These are phyloP conservation scores for Ceratobasidium sp. DNA, from an alignment of 1,284 basidiomycete genomes.

Conservation along the genomic window DNA sequence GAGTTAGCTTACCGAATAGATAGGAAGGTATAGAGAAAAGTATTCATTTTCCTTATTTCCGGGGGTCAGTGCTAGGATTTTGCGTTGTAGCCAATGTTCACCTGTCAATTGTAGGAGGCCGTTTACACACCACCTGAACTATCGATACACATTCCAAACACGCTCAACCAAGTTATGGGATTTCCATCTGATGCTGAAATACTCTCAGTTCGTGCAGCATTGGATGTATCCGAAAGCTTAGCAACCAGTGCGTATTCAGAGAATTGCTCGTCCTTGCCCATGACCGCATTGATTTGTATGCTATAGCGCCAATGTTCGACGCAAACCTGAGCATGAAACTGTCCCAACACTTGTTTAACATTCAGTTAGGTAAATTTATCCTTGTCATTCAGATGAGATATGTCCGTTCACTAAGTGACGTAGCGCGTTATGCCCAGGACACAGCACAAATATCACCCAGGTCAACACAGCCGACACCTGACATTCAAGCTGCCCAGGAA, in stretches of 20 bases:
- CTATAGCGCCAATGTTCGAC: conserved; percentile 25
- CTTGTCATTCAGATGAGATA: no score
- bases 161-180: background rate
- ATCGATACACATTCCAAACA: conserved; percentile 10
- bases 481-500: background rate
- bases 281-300: background rate
- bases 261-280: background rate
- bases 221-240: conserved; percentile 8
- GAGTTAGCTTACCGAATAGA: background rate
- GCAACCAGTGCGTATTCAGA: background rate
- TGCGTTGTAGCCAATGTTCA: no score
- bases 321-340: conserved; percentile 22
- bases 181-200: conserved; percentile 18
- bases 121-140: conserved; percentile 15
- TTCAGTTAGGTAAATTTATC: conserved; percentile 36
- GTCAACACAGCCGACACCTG: background rate
- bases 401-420: no score
- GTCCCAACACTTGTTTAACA: conserved; percentile 36
- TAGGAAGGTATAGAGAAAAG: conserved; percentile 7
- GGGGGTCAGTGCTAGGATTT: background rate
- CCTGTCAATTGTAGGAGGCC: background rate
- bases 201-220: conserved; percentile 2
- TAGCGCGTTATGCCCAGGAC: no score
- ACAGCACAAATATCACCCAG: no score
- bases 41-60: conserved; percentile 3